Evolutionary conservation across 306 rosid genomes (phyloP), one percentile per base, ranked within the genome.

Genomic region (Cucurbita moschata): DNA sequence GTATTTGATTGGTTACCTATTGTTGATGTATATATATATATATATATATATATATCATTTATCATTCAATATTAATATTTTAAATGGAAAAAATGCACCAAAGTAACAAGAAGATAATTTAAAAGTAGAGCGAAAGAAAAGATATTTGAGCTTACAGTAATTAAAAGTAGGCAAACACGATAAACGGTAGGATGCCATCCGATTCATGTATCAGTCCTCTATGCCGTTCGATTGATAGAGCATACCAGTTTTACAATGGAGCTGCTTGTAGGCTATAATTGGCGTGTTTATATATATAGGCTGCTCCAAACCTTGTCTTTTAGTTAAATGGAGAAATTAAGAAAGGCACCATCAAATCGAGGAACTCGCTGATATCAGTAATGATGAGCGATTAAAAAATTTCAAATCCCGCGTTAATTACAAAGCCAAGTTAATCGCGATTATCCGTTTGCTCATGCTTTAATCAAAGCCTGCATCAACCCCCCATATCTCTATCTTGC

Each of bases 291-390:
- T 37, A 30, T 62, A 7, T 39, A 14, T 13, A 11, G 43, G 37
- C 10, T 14, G 67, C 46, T 61, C 66, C 46, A 61, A 43, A 44
- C 5, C 72, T 66, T 21, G 11, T 66, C 38, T 42, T 66, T 44
- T 11, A 40, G 30, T 64, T 18, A 42, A 64, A 64, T 63, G 12
- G 70, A 40, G 4, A 40, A 63, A 63, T 63, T 63, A 40, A 67
- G 21, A 67, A 62, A 8, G 56, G 56, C 73, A 56, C 73, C 73
- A 67, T 67, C 73, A 23, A 67, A 67, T 47, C 55, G 21, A 67
- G 12, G 21, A 67, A 47, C 4, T 46, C 73, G 43, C 23, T 49
- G 14, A 68, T 68, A 4, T 61, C 57, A 68, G 18, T 26, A 47
- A 30, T 26, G 43, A 50, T 26, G 21, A 1, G 73, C 55, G 5